Percentiles rank a stretch among this genome's conserved stretches.
phyloP scores from a whole-genome alignment of 2,329 filamentous ascomycete genomes.

The Aspergillus fumigatiaffinis region DNA sequence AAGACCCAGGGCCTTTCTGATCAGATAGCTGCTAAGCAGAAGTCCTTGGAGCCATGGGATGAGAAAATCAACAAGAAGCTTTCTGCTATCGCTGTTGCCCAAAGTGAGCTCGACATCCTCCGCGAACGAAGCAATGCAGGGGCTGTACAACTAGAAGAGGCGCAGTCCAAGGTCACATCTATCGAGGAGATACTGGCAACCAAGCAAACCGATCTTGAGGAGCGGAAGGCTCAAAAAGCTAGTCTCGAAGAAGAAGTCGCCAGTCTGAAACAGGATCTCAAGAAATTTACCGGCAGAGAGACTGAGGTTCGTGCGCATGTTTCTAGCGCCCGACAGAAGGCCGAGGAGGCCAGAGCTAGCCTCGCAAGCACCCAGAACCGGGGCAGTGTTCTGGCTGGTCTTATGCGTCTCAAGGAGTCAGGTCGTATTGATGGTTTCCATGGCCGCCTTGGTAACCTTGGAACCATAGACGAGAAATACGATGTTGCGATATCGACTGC shows the following conservation, averaged over 20 bases:
- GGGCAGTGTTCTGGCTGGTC: constrained; percentile 82
- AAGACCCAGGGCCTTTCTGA: constrained; percentile 95
- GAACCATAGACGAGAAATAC: constrained; percentile 88
- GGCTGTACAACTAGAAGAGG: constrained; percentile 76
- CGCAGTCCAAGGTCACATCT: constrained; percentile 69
- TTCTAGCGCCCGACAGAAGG: constrained; percentile 86
- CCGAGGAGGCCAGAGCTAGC: constrained; percentile 89
- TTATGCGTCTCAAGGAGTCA: constrained; percentile 94
- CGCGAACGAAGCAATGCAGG: constrained; percentile 85
- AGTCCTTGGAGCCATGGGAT: constrained; percentile 91
- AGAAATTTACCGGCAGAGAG: constrained; percentile 70
- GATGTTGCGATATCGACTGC: constrained; percentile 98
- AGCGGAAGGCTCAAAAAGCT: constrained; percentile 68
- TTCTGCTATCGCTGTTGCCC: constrained; percentile 87
- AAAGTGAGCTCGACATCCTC: constrained; percentile 90
- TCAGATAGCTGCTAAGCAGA: constrained; percentile 87
- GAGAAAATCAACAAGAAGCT: constrained; percentile 96
- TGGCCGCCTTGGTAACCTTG: constrained; percentile 87
- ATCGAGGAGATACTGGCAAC: constrained; percentile 67
- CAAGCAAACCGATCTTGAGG: constrained; percentile 72
- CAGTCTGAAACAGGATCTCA: constrained; percentile 67
- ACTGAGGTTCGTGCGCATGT: constrained; percentile 78
- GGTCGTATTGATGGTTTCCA: constrained; percentile 97
- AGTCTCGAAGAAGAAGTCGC: constrained; percentile 70
- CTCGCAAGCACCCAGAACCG: constrained; percentile 87